Percentiles rank a stretch among this genome's conserved stretches.
These are phyloP conservation scores for Petrea volubilis DNA, from an alignment of 257 asterid species.

Conservation along the genomic window DNA sequence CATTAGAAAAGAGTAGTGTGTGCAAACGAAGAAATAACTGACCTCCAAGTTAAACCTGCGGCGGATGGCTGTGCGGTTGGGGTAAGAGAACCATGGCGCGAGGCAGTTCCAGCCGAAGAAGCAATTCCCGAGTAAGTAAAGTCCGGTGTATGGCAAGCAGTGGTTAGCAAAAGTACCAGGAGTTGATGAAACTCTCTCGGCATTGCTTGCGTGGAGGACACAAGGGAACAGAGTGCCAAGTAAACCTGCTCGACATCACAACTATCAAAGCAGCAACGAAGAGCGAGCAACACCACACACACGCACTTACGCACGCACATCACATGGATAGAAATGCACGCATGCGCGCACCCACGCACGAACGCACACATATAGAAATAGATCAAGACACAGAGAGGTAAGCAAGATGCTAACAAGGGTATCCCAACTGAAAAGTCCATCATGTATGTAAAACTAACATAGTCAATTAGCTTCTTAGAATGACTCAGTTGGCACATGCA, in stretches of 20 bases:
- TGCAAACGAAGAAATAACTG: not conserved
- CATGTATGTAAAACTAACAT: not conserved
- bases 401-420: not conserved
- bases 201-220: constrained; percentile 82
- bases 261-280: too few relatives aligned
- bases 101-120: constrained; percentile 72
- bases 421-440: not conserved
- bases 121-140: constrained; percentile 64
- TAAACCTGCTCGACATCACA: constrained; percentile 50
- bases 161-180: constrained; percentile 61
- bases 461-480: not conserved
- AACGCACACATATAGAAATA: not conserved
- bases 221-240: constrained; percentile 78
- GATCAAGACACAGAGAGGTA: too few relatives aligned
- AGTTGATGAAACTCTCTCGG: constrained; percentile 62
- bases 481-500: too few relatives aligned
- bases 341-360: not conserved
- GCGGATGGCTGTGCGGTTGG: constrained; percentile 75
- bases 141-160: constrained; percentile 79
- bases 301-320: too few relatives aligned
- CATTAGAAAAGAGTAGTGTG: not conserved
- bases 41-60: constrained; percentile 76
- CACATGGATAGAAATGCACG: not conserved
- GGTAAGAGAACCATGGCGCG: constrained; percentile 74
- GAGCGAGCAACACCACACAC: too few relatives aligned